Evolutionary conservation across 176 grass and related monocot species (phyloP), one percentile per base, ranked within the genome.

Genomic region (Calamus simplicifolius): DNA sequence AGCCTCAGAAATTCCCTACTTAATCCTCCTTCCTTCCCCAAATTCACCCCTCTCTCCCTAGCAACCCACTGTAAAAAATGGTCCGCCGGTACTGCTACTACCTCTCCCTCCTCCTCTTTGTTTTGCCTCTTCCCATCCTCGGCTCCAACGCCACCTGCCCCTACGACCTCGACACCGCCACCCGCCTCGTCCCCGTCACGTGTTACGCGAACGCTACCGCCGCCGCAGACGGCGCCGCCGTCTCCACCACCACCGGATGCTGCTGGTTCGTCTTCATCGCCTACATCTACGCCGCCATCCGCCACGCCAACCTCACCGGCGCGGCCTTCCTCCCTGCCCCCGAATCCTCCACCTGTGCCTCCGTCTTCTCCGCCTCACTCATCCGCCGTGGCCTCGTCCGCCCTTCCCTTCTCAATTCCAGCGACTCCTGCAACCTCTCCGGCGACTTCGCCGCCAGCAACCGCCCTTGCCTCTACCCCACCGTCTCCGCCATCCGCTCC

Each of bases 251-350:
- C 48, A 91, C 72, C 19, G 78, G 75, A 18, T 91, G 87, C 75
- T 91, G 87, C 75, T 91, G 82, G 82, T 86, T 69, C 71, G 82
- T 91, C 35, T 69, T 68, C 38, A 78, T 71, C 8, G 66, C 82
- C 3, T 82, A 79, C 75, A 61, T 82, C 62, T 90, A 66, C 59
- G 82, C 82, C 2, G 75, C 68, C 8, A 53, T 72, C 18, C 57
- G 28, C 8, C 30, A 82, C 19, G 78, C 75, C 54, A 90, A 82
- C 68, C 62, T 54, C 19, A 77, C 82, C 16, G 82, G 75, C 13
- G 35, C 49, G 2, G 87, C 87, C 16, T 90, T 90, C 79, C 81
- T 90, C 1, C 68, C 75, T 0, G 16, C 29, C 0, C 64, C 16
- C 4, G 16, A 58, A 0, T 54, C 82, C 21, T 15, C 68, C 29